These are phyloP conservation scores for Hysterangium stoloniferum DNA, from an alignment of 768 basidiomycete species.

Conservation along the genomic window DNA sequence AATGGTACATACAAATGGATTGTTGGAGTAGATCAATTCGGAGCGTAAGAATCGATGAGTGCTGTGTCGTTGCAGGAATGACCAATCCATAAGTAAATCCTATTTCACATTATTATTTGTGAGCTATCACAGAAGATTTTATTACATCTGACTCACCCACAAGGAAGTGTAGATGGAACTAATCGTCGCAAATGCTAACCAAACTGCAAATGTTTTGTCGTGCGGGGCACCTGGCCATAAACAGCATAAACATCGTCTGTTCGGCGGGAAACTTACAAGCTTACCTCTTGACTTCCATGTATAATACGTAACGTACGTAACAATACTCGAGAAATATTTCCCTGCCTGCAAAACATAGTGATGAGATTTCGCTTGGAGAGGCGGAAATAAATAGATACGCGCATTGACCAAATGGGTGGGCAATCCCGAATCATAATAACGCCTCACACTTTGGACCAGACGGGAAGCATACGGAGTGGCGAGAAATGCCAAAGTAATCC, in stretches of 20 bases:
- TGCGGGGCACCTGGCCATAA: conserved; percentile 25
- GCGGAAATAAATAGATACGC: conserved; percentile 18
- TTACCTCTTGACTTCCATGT: conserved; percentile 67
- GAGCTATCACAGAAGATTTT: neutral
- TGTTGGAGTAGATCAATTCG: conserved; percentile 65
- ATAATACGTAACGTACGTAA: conserved; percentile 61
- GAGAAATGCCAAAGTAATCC: conserved; percentile 48
- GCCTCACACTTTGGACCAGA: conserved; percentile 77
- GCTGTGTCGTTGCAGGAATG: conserved; percentile 53
- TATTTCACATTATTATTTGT: conserved; percentile 21
- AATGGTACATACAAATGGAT: conserved; percentile 47
- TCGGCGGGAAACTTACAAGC: neutral
- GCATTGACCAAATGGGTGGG: conserved; percentile 85
- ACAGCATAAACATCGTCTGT: conserved; percentile 1
- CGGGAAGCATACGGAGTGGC: conserved; percentile 67
- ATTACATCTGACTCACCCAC: conserved; percentile 61
- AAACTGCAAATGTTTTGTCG: conserved; percentile 53
- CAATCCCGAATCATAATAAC: conserved; percentile 72
- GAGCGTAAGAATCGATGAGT: conserved; percentile 56
- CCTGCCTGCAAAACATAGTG: conserved; percentile 58
- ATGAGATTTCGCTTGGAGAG: no score
- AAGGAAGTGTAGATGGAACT: conserved; percentile 63
- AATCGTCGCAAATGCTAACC: conserved; percentile 54
- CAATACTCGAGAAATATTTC: conserved; percentile 68
- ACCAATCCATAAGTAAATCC: conserved; percentile 94